Evolutionary conservation across 2,329 filamentous ascomycete genomes (phyloP).

Genomic region (Metarhizium album): DNA sequence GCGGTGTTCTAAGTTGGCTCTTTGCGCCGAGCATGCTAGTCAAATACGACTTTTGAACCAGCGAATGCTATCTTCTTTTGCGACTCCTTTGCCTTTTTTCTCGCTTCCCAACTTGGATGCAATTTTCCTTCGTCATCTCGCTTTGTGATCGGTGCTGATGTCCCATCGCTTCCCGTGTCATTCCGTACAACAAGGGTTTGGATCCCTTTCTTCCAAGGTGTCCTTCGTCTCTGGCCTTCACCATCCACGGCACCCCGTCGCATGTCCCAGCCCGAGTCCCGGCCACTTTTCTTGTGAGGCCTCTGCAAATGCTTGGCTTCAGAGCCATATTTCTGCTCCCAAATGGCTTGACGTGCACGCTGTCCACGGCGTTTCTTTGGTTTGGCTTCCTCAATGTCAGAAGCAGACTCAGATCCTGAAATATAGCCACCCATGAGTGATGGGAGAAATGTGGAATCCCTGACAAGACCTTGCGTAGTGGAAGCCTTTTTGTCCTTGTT

Average conservation of each 20-base stretch:
- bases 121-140: constrained; percentile 41
- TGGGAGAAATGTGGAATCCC: constrained; percentile 56
- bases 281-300: constrained; percentile 22
- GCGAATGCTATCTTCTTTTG: constrained; percentile 11
- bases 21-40: constrained; percentile 7
- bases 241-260: constrained; percentile 42
- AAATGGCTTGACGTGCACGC: constrained; percentile 65
- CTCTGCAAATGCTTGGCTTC: constrained; percentile 55
- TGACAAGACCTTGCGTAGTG: constrained; percentile 12
- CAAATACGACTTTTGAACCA: constrained; percentile 15
- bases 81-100: constrained; percentile 14
- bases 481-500: constrained; percentile 9
- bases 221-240: constrained; percentile 23
- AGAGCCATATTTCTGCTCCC: constrained; percentile 68
- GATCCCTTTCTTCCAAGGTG: constrained; percentile 44
- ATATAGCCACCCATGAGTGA: constrained; percentile 71
- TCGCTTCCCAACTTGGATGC: constrained; percentile 30
- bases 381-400: constrained; percentile 52
- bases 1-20: not conserved
- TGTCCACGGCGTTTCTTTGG: constrained; percentile 69
- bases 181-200: constrained; percentile 22
- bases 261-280: constrained; percentile 47
- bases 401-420: constrained; percentile 61
- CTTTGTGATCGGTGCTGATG: constrained; percentile 19
- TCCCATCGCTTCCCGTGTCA: constrained; percentile 6